Evolutionary conservation across 2,329 filamentous ascomycete genomes (phyloP).

Genomic region (Aspergillus unguis): DNA sequence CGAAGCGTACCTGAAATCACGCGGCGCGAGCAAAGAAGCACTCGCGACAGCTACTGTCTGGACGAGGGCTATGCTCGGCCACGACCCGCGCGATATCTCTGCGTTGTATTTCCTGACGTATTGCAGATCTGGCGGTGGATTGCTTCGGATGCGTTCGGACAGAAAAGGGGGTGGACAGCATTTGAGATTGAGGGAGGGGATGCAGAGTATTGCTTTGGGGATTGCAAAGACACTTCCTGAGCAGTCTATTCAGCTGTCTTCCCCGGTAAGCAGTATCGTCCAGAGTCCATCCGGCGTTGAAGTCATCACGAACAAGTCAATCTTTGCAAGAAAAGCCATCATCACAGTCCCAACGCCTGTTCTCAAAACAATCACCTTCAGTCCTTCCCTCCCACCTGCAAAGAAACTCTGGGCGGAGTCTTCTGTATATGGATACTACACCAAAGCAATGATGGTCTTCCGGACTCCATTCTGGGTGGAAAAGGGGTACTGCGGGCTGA

Average conservation of each 20-base stretch:
- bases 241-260: conserved; percentile 10
- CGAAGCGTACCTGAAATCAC: conserved; percentile 35
- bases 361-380: conserved; percentile 47
- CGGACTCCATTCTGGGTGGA: conserved; percentile 46
- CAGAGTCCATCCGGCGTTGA: conserved; percentile 1
- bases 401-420: conserved; percentile 40
- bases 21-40: conserved; percentile 27
- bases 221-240: conserved; percentile 36
- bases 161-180: conserved; percentile 53
- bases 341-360: conserved; percentile 49
- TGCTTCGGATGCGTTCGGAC: conserved; percentile 54
- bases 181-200: conserved; percentile 50
- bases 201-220: conserved; percentile 40
- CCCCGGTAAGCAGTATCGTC: conserved; percentile 10
- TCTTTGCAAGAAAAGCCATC: conserved; percentile 46
- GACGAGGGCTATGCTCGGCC: conserved; percentile 51
- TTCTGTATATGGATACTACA: conserved; percentile 47
- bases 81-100: conserved; percentile 49
- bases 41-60: conserved; percentile 44
- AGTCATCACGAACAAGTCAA: neutral
- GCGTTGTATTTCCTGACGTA: conserved; percentile 55
- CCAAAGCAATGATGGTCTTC: conserved; percentile 50
- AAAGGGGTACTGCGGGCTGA: conserved; percentile 46
- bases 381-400: conserved; percentile 43
- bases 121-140: conserved; percentile 51